Conservation (phyloP, 2,329 filamentous ascomycete species). For the Thielaviopsis ethacetica region DNA sequence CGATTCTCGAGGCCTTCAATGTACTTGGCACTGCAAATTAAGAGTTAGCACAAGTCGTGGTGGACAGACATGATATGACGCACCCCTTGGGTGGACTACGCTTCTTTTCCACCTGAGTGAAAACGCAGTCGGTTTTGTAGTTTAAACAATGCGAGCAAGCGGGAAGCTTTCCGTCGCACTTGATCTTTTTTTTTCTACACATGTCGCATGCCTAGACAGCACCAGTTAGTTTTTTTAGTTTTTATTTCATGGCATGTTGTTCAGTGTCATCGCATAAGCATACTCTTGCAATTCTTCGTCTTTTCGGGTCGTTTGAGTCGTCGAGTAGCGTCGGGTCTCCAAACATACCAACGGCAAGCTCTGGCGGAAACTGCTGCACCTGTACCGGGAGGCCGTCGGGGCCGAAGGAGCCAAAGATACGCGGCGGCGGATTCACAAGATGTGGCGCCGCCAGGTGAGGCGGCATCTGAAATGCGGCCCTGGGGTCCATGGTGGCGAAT, state of each 20-base stretch:
- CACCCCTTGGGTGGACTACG: slow-evolving; percentile 92
- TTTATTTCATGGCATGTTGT: no score
- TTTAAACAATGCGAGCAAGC: slow-evolving; percentile 92
- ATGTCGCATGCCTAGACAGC: slow-evolving; percentile 66
- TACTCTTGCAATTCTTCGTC: slow-evolving; percentile 76
- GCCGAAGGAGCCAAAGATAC: slow-evolving; percentile 50
- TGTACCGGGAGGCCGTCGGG: slow-evolving; percentile 42
- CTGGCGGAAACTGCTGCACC: slow-evolving; percentile 36
- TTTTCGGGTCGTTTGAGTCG: slow-evolving; percentile 67
- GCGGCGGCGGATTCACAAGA: slow-evolving; percentile 49
- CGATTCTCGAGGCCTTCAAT: slow-evolving; percentile 94
- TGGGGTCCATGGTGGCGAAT: slow-evolving; percentile 29
- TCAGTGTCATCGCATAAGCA: neutral
- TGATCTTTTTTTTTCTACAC: slow-evolving; percentile 95
- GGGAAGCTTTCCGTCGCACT: slow-evolving; percentile 92
- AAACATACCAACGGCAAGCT: slow-evolving; percentile 41
- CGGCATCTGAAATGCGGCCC: slow-evolving; percentile 40
- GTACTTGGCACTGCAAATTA: slow-evolving; percentile 62
- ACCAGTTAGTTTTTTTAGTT: no score
- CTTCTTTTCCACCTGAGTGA: slow-evolving; percentile 98
- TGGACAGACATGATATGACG: slow-evolving; percentile 15
- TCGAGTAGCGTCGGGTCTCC: slow-evolving; percentile 40
- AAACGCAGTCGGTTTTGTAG: slow-evolving; percentile 95
- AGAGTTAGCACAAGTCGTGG: neutral
- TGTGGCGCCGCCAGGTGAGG: slow-evolving; percentile 33